Evolutionary conservation across 2,329 filamentous ascomycete species (phyloP).

Genomic region (Ceratocystis cacaofunesta): DNA sequence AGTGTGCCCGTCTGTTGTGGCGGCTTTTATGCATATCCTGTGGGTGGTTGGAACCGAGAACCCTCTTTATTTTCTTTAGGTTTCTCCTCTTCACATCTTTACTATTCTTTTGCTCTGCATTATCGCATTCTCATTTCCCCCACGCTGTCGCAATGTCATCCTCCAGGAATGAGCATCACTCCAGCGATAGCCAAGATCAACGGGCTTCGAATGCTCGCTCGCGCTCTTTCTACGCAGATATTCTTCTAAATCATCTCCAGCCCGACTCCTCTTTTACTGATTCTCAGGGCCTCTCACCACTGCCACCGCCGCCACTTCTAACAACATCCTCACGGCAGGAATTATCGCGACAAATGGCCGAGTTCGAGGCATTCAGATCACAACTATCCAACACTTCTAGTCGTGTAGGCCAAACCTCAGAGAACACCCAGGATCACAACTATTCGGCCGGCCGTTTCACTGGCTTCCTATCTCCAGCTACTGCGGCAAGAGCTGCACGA

Average conservation of each 20-base stretch:
- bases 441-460: neutral
- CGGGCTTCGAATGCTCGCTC: neutral
- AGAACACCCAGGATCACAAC: neutral
- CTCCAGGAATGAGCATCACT: neutral
- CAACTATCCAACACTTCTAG: neutral
- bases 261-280: neutral
- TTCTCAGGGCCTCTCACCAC: neutral
- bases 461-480: neutral
- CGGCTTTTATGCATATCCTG: neutral
- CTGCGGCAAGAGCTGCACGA: neutral
- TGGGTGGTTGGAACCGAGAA: neutral
- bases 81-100: neutral
- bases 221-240: neutral
- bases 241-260: neutral
- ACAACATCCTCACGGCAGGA: neutral
- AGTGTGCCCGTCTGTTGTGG: neutral
- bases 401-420: neutral
- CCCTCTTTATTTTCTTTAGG: neutral
- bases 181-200: neutral
- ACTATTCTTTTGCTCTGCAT: neutral
- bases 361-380: neutral
- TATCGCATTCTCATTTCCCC: neutral
- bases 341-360: neutral
- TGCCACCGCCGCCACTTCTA: neutral
- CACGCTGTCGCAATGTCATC: neutral